Evolutionary conservation across 805 yeast species (phyloP), one percentile per base, ranked within the genome.

Genomic region (Ogataea polymorpha): DNA sequence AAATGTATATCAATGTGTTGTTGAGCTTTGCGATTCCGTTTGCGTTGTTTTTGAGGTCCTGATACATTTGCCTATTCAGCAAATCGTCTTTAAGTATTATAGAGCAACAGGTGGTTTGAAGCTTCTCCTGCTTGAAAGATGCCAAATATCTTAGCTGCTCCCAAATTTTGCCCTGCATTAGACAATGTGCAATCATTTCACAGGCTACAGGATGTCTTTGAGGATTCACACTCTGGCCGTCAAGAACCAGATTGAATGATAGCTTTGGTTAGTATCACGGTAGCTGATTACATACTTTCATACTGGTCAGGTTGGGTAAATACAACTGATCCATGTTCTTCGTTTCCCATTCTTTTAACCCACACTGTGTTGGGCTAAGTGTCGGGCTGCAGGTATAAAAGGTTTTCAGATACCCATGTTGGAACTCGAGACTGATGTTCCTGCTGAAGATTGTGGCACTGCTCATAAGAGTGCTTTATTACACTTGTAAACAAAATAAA

Each of bases 121-220:
- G 14, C 9, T 23, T 14, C 1, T n/a, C 30, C 5, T 32, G 30
- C 23, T 21, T 30, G 17, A 42, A 28, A 7, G 38, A 36, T 8
- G 37, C 31, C 10, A 29, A 17, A 35, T 48, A 51, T 4, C 32
- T 37, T 20, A 51, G 42, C 16, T 37, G 32, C 6, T 35, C 7
- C 55, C 55, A 51, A 3, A 48, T 23, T n/a, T 28, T 14, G 5
- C 53, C 55, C 11, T 46, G 39, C 6, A 35, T 26, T 28, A 48
- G 37, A 28, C 48, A 46, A 16, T 51, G 53, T 17, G 49, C 35
- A 4, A 51, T 15, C 51, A 51, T 41, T 34, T 51, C 55, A 32
- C 55, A 46, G 11, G 44, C 38, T 5, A 35, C 14, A 8, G 55
- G 53, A 20, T 51, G 50, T 2, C 24, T 30, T 1, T 8, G 18